Percentiles rank a stretch among this genome's conserved stretches.
Evolutionary conservation across 495 filamentous ascomycete species (phyloP).

Genomic region (Neurospora africana): DNA sequence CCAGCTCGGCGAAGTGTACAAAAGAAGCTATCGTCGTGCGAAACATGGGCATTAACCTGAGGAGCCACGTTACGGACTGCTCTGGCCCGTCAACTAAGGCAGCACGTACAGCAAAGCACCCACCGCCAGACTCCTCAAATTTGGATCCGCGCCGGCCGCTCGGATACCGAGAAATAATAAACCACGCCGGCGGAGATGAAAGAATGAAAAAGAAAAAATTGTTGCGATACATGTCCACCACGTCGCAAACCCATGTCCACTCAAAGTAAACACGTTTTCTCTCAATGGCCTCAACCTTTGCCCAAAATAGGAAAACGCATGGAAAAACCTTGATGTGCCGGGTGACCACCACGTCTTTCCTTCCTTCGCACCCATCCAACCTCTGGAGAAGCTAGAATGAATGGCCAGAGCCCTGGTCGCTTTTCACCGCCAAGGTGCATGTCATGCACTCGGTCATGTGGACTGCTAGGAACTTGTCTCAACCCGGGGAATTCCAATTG

Average conservation of each 20-base stretch:
- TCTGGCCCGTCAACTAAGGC: background rate
- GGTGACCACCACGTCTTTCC: background rate
- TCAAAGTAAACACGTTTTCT: background rate
- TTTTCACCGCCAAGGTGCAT: constrained; percentile 1
- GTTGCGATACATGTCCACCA: background rate
- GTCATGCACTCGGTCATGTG: constrained; percentile 2
- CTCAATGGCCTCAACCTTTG: background rate
- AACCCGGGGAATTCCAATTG: background rate
- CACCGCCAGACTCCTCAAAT: background rate
- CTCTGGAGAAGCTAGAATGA: background rate
- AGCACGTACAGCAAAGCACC: background rate
- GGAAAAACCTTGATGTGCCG: background rate
- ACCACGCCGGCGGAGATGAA: background rate
- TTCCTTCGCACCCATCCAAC: background rate
- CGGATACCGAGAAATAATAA: background rate
- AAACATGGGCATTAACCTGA: background rate
- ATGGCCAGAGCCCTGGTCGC: background rate
- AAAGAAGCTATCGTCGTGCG: background rate
- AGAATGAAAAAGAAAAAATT: background rate
- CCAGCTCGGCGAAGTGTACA: background rate
- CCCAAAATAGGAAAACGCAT: background rate
- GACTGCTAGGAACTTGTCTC: background rate
- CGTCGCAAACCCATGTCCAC: background rate
- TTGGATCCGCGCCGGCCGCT: background rate
- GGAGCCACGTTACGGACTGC: background rate